These are phyloP conservation scores for Hemileccinum impolitum DNA, from an alignment of 768 basidiomycete species.

Conservation along the genomic window DNA sequence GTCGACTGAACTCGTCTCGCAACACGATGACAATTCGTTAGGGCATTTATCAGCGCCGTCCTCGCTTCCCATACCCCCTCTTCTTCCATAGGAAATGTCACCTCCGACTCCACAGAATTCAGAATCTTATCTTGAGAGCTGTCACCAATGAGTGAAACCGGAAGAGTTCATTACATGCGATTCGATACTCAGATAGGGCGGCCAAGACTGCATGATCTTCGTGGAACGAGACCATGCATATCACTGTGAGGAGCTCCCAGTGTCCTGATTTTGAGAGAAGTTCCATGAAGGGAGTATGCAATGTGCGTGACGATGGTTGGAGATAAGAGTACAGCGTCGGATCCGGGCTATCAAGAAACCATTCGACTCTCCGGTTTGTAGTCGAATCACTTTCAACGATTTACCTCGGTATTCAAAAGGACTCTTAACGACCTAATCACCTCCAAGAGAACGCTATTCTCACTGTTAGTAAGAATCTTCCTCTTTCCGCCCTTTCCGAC, in stretches of 20 bases:
- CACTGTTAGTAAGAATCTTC: slow-evolving; percentile 57
- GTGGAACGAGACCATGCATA: slow-evolving; percentile 67
- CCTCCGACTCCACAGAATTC: slow-evolving; percentile 37
- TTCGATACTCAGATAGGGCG: slow-evolving; percentile 76
- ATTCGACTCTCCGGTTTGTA: background rate
- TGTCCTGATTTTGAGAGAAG: slow-evolving; percentile 66
- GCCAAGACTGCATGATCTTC: slow-evolving; percentile 76
- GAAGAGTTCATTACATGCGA: slow-evolving; percentile 67
- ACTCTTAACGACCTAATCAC: slow-evolving; percentile 77
- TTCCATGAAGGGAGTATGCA: slow-evolving; percentile 62
- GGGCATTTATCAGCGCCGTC: slow-evolving; percentile 72
- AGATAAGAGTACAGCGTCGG: slow-evolving; percentile 59
- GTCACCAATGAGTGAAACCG: slow-evolving; percentile 77
- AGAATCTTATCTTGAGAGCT: slow-evolving; percentile 56
- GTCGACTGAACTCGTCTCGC: slow-evolving; percentile 76
- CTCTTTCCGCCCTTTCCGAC: slow-evolving; percentile 68
- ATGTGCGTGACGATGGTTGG: slow-evolving; percentile 70
- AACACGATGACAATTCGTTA: slow-evolving; percentile 73
- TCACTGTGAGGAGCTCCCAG: slow-evolving; percentile 78
- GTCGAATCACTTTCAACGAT: slow-evolving; percentile 3
- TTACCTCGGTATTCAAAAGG: slow-evolving; percentile 80
- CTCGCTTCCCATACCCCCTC: slow-evolving; percentile 82
- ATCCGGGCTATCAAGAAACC: slow-evolving; percentile 53
- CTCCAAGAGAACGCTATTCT: slow-evolving; percentile 67
- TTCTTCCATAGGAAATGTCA: slow-evolving; percentile 47